Evolutionary conservation across 2,329 filamentous ascomycete genomes (phyloP), one percentile per base, ranked within the genome.

Genomic region (Phaeoacremonium minimum): DNA sequence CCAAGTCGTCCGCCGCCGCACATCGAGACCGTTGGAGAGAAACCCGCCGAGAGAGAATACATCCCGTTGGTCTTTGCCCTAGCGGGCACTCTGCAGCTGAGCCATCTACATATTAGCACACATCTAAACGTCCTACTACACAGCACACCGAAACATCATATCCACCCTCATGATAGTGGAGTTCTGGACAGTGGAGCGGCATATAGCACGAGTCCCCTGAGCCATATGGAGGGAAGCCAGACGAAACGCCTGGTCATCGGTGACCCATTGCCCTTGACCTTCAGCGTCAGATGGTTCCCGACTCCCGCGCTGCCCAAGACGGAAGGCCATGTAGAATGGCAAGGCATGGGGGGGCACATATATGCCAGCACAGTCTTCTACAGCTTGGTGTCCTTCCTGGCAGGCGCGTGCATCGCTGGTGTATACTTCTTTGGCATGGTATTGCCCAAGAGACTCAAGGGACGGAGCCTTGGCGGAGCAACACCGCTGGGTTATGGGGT

Each of bases 61-160:
- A 86, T 91, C 12, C 90, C 91, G 1, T 72, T 95, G 26, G 85
- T 94, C 6, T 87, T 98, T 46, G 90, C 90, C 3, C 67, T 98
- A 14, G 85, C 90, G 11, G 93, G 93, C 3, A 95, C 87, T 0
- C 72, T 97, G 15, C 90, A 98, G 63, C 70, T 83, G 34, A 88
- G 82, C 58, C 93, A 96, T 61, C 71, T 98, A 50, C 93, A 97
- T 64, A 79, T 98, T 48, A 86, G 85, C 54, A 91, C 89, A 6
- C 81, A 87, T 53, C 74, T 97, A 59, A 97, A 97, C 57, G 81
- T 97, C 43, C 71, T 97, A 37, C 73, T 96, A 48, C 93, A 91
- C 59, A 73, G 71, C 58, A 71, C 68, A 33, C 77, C 76, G 5
- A 80, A 80, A 52, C 75, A 80, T 48, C 77, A 81, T 52, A 61